phyloP scores from a whole-genome alignment of 2,329 filamentous ascomycete genomes.

The Fusarium sp. region DNA sequence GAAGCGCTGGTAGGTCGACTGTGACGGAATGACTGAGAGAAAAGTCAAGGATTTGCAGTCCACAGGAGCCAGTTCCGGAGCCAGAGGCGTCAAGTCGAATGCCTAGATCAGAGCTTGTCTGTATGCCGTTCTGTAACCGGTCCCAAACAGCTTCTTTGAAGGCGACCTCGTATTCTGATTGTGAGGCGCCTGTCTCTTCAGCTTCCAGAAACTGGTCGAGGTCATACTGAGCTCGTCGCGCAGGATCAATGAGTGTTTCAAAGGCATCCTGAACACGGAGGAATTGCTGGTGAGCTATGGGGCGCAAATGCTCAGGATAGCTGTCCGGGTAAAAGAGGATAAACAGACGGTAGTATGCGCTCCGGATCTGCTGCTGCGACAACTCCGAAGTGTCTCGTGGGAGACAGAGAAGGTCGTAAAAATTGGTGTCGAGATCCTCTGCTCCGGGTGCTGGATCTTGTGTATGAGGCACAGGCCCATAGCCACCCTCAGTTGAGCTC shows the following conservation, averaged over 20 bases:
- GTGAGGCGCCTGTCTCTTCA: constrained; percentile 34
- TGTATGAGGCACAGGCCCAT: not conserved
- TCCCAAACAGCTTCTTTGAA: constrained; percentile 37
- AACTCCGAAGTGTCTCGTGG: constrained; percentile 45
- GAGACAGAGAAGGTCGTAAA: constrained; percentile 59
- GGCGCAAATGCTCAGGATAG: constrained; percentile 53
- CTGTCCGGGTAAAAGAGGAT: constrained; percentile 57
- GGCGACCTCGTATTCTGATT: constrained; percentile 26
- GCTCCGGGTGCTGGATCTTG: not conserved
- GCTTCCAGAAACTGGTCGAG: constrained; percentile 39
- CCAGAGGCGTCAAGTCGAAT: constrained; percentile 50
- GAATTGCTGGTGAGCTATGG: constrained; percentile 55
- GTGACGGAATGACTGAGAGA: constrained; percentile 53
- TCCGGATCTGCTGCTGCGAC: constrained; percentile 51
- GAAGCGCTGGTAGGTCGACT: constrained; percentile 48
- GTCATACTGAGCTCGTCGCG: constrained; percentile 56
- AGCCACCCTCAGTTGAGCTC: constrained; percentile 19
- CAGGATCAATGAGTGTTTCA: constrained; percentile 59
- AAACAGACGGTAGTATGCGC: constrained; percentile 58
- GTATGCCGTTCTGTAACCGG: constrained; percentile 36
- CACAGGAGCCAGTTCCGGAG: constrained; percentile 3
- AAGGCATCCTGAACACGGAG: constrained; percentile 56
- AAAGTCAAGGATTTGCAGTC: constrained; percentile 51
- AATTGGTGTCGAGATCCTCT: constrained; percentile 45
- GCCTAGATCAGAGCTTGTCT: constrained; percentile 52